Conservation (phyloP, 768 basidiomycete genomes). For the Termitomyces sp. region DNA sequence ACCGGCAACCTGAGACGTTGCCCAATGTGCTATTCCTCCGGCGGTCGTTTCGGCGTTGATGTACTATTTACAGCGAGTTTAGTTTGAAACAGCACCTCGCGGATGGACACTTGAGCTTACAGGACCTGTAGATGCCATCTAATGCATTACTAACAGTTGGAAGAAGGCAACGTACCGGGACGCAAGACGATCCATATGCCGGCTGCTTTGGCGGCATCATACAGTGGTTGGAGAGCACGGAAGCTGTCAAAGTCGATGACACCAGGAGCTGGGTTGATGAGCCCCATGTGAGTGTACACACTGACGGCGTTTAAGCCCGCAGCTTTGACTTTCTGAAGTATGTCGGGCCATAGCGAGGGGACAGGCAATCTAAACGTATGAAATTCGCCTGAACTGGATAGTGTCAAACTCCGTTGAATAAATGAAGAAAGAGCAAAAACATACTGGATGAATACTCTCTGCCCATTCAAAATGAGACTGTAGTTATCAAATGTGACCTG, state of each 20-base stretch:
- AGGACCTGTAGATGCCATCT: conserved; percentile 26
- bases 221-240: conserved; percentile 65
- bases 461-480: conserved; percentile 63
- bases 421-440: conserved; percentile 18
- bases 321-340: conserved; percentile 77
- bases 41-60: conserved; percentile 83
- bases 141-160: not conserved
- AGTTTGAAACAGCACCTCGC: not conserved
- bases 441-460: conserved; percentile 69
- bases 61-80: conserved; percentile 29
- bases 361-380: conserved; percentile 81
- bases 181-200: conserved; percentile 79
- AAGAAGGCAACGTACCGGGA: conserved; percentile 45
- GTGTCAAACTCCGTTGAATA: not conserved
- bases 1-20: conserved; percentile 61
- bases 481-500: conserved; percentile 59
- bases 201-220: conserved; percentile 65
- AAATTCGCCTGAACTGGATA: conserved; percentile 72
- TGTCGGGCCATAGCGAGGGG: conserved; percentile 75
- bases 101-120: conserved; percentile 21
- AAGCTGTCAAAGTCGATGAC: conserved; percentile 71
- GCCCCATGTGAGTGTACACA: conserved; percentile 77
- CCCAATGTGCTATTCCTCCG: conserved; percentile 69
- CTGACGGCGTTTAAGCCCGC: conserved; percentile 76
- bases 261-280: conserved; percentile 70